phyloP scores from a whole-genome alignment of 345 rosid genomes.

The Citrus hindsii region DNA sequence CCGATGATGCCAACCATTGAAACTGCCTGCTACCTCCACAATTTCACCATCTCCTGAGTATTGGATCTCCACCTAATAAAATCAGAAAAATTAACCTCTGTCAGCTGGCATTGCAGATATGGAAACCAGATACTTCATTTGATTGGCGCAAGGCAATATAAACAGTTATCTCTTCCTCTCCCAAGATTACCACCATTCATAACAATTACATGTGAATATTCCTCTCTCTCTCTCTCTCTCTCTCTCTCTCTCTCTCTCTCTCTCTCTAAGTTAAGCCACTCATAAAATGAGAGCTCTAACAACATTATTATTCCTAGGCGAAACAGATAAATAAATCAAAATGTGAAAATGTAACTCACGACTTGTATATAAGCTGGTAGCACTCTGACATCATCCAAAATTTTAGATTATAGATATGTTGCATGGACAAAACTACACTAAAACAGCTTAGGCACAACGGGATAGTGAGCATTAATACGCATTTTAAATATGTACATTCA shows the following conservation, averaged over 20 bases:
- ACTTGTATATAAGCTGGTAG: background rate
- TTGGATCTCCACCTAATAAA: conserved; percentile 63
- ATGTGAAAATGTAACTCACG: background rate
- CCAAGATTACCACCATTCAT: background rate
- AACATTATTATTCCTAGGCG: background rate
- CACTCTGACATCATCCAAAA: background rate
- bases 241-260: background rate
- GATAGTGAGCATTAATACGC: background rate
- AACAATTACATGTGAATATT: background rate
- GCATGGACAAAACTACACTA: background rate
- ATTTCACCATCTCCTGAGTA: conserved; percentile 73
- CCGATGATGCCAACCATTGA: conserved; percentile 88
- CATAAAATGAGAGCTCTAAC: background rate
- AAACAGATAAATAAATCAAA: background rate
- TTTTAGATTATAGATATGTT: background rate
- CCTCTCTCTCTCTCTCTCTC: background rate
- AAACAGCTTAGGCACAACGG: background rate
- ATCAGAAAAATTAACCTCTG: background rate
- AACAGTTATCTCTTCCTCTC: background rate
- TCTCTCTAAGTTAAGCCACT: background rate
- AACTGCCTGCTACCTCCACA: conserved; percentile 94
- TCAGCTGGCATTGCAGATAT: background rate
- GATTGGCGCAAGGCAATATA: background rate
- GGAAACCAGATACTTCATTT: background rate
- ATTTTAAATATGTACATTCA: too few species aligned